Evolutionary conservation across 2,329 filamentous ascomycete species (phyloP), one percentile per base, ranked within the genome.

Genomic region (Hypoxylon sp.): DNA sequence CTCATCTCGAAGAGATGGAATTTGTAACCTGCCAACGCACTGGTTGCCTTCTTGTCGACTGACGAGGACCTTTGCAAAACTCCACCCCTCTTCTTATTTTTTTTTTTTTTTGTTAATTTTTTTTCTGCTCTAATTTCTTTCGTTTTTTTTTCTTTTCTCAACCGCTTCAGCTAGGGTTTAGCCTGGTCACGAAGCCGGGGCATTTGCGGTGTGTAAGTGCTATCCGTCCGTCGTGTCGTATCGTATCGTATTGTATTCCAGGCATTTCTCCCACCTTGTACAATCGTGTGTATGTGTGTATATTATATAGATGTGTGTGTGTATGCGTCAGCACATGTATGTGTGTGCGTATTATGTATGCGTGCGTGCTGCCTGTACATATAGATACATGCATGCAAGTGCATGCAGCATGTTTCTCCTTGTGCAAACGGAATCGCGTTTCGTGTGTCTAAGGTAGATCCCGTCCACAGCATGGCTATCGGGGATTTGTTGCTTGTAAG

Each of bases 381-480:
- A 68, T 72, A 73, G 62, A 66, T 70, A 58, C 69, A 68, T 58
- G 57, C 61, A 71, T 35, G 53, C 65, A 51, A 51, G 68, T 72
- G 65, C 62, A 74, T 71, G 69, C 65, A 44, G 69, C 58, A 53
- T 74, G 69, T 64, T 71, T 72, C 55, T 71, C 53, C 68, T 69
- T 62, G 69, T 72, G 72, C 75, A 77, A 77, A 77, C 75, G 74
- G 69, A 60, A 46, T 64, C 68, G 62, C 67, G 62, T 73, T 75
- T 71, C 67, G 65, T 73, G 67, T 68, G 65, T 66, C 66, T 61
- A 51, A 53, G 48, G 7, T 56, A 53, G 29, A 62, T 52, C 52
- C 47, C 52, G 48, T 72, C 68, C 72, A 73, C 68, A 67, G 65
- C 71, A 71, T 68, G 59, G 63, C 47, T 72, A 67, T 71, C 69